Evolutionary conservation across 2,329 filamentous ascomycete genomes (phyloP).

Genomic region (Ophiostoma himal-ulmi): DNA sequence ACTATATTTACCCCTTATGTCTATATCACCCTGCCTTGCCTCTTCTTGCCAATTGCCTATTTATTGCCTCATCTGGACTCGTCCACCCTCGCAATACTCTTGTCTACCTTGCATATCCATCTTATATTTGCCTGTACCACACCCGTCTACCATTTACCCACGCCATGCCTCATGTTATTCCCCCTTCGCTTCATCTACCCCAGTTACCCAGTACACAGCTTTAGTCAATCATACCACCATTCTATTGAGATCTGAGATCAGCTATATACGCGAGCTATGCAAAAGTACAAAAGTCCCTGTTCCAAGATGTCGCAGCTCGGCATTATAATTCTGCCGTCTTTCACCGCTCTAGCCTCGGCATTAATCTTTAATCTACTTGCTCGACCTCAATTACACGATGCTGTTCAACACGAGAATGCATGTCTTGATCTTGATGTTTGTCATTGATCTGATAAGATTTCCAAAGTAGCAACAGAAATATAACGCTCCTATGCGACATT

Average conservation of each 20-base stretch:
- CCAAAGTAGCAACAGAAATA: not conserved
- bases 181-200: constrained; percentile 6
- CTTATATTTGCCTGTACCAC: not conserved
- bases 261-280: not conserved
- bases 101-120: not conserved
- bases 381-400: not conserved
- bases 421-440: not conserved
- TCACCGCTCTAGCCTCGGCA: not conserved
- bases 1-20: not conserved
- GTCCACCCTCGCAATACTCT: not conserved
- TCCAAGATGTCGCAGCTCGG: not conserved
- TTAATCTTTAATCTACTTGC: not conserved
- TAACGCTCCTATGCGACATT: too few species aligned
- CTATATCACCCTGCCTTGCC: constrained; percentile 10
- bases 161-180: not conserved
- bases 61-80: not conserved
- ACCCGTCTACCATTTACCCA: not conserved
- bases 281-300: not conserved
- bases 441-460: not conserved
- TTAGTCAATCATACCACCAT: not conserved
- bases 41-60: not conserved
- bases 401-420: not conserved
- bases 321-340: not conserved
- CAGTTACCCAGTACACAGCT: constrained; percentile 2
- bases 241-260: not conserved